Base-by-base conservation (phyloP, 129 eudicot species). In the Erigeron canadensis region DNA sequence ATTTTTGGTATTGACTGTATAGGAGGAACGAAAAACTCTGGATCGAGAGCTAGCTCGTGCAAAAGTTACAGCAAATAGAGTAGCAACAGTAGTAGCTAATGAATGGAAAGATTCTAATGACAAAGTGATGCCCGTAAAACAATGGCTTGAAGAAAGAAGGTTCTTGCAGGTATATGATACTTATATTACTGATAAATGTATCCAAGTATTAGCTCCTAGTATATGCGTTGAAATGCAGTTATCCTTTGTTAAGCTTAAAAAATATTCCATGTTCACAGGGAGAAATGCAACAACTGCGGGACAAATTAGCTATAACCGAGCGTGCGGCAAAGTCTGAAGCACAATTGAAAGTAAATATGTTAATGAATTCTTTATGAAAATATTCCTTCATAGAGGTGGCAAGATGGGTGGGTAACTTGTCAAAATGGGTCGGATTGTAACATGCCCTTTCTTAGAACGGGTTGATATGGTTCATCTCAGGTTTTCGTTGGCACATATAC, bases 51-150 rank as follows among this genome's bases (percentile, higher is more conserved):
- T 91, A 56, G 97, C 97, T 7, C 96, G 97, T 38, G 97, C 97
- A 58, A 91, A 88, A 75, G 97, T 91, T 68, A 91, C 92, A 37
- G 97, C 97, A 70, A 91, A 91, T 74, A 86, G 97, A 81, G 97
- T 91, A 66, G 97, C 97, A 19, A 85, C 91, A 34, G 97, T 91
- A 44, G 97, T 91, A 58, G 97, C 97, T 67, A 91, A 91, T 84
- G 97, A 91, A 72, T 91, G 96, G 96, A 91, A 91, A 81, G 97
- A 91, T 78, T 80, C 96, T 71, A 91, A 86, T 84, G 97, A 91
- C 79, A 91, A 91, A 78, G 97, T 91, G 76, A 91, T 91, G 97
- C 97, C 97, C 53, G 97, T 91, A 54, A 91, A 91, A 75, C 97
- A 91, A 81, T 91, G 97, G 97, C 90, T 91, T 69, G 97, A 91